Evolutionary conservation across 202 grass and related monocot genomes (phyloP).

Genomic region (Bolboschoenoplectus hybrid): DNA sequence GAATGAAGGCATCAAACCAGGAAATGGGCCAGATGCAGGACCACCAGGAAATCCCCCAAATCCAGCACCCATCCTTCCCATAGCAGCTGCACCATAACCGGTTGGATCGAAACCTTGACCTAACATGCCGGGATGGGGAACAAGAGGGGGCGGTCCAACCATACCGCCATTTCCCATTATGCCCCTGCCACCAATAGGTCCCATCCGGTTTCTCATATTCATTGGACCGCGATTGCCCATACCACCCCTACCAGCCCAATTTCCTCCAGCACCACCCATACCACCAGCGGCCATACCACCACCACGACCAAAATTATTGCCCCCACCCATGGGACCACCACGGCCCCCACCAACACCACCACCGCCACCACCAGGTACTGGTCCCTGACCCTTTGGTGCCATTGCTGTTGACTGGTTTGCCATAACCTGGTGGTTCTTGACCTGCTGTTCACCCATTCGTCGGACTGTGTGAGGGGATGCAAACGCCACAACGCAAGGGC

Average conservation of each 20-base stretch:
- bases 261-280: constrained; percentile 46
- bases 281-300: constrained; percentile 39
- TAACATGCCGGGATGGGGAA: constrained; percentile 61
- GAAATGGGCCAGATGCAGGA: constrained; percentile 56
- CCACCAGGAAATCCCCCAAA: constrained; percentile 69
- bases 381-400: constrained; percentile 45
- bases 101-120: constrained; percentile 68
- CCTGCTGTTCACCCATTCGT: constrained; percentile 68
- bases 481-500: constrained; percentile 66
- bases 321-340: constrained; percentile 45
- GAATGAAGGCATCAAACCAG: constrained; percentile 70
- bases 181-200: constrained; percentile 45
- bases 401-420: constrained; percentile 41
- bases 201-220: constrained; percentile 64
- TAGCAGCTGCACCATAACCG: constrained; percentile 52
- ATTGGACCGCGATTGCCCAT: constrained; percentile 57
- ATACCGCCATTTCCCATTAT: constrained; percentile 61
- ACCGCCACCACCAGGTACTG: constrained; percentile 43
- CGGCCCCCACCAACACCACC: background rate
- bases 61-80: constrained; percentile 74
- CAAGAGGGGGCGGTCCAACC: constrained; percentile 54
- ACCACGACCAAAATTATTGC: constrained; percentile 64
- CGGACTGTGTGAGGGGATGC: constrained; percentile 52
- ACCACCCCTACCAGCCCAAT: constrained; percentile 64
- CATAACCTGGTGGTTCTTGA: constrained; percentile 65